Percentiles rank a stretch among this genome's conserved stretches.
These are phyloP conservation scores for Davidsoniella eucalypti DNA, from an alignment of 2,329 filamentous ascomycete genomes.

Conservation along the genomic window DNA sequence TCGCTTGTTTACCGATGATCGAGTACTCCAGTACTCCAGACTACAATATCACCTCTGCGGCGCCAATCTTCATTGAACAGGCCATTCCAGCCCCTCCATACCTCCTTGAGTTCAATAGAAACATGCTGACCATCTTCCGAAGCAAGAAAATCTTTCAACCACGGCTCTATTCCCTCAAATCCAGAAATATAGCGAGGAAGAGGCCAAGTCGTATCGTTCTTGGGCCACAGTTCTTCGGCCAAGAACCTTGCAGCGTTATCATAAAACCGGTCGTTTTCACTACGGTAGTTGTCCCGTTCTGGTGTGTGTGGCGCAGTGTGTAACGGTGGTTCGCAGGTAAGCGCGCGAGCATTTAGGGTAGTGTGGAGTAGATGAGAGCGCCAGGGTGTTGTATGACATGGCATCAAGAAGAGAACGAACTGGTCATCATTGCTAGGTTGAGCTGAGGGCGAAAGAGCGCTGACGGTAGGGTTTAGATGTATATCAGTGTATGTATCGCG, in stretches of 20 bases:
- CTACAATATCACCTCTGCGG: constrained; percentile 37
- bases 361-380: constrained; percentile 70
- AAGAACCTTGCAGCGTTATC: constrained; percentile 43
- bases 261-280: constrained; percentile 90
- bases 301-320: constrained; percentile 39
- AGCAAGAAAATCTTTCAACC: constrained; percentile 29
- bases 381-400: constrained; percentile 94
- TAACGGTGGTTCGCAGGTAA: constrained; percentile 82
- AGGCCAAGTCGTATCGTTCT: constrained; percentile 17
- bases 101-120: constrained; percentile 27
- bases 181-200: constrained; percentile 43
- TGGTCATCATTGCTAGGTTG: constrained; percentile 15
- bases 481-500: constrained; percentile 53
- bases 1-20: no score
- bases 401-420: constrained; percentile 73
- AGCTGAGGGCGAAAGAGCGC: constrained; percentile 14
- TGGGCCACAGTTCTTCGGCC: constrained; percentile 29
- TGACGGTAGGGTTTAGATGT: constrained; percentile 23
- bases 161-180: constrained; percentile 39
- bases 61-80: constrained; percentile 46
- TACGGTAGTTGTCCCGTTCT: constrained; percentile 54
- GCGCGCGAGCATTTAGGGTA: constrained; percentile 59
- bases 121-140: constrained; percentile 23
- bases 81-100: constrained; percentile 43
- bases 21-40: constrained; percentile 30